Evolutionary conservation across 73 alveolate genomes (phyloP), one percentile per base, ranked within the genome.

Genomic region (Paramecium sonneborni): DNA sequence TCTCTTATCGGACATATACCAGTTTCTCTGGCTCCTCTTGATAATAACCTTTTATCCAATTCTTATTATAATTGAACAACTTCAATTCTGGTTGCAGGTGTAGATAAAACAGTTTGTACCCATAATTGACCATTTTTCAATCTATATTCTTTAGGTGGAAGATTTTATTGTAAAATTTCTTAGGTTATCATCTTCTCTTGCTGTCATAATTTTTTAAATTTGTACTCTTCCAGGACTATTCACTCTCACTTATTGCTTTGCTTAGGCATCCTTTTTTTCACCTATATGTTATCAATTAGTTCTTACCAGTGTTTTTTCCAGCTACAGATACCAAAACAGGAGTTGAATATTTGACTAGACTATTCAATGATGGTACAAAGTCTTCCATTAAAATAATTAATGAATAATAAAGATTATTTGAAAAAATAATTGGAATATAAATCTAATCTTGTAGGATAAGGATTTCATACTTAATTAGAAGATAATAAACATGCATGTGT

Each of bases 1-100:
- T 96, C 98, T 93, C 98, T 93, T 15, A 96, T 95, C 1, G 98
- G 97, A 85, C 98, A 96, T 9, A 96, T 96, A 39, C 97, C 98
- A 32, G 97, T 94, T 32, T 95, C 98, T 67, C 98, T 92, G 21
- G 98, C 96, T 55, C 93, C 68, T 74, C 97, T 93, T 55, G 88
- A 87, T 30, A 85, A 44, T 20, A 93, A 92, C 56, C 92, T 85
- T 34, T 94, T 92, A 79, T 93, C 96, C 34, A 95, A 87, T 57
- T 94, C 96, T 32, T 95, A 94, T 92, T 95, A 85, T 37, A 95
- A 93, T 48, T 95, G 86, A 67, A 95, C 93, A 30, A 95, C 98
- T 76, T 95, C 97, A 28, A 93, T 88, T 68, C 97, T 69, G 5
- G 98, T 95, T 1, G 98, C 98, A n/a, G 98, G 97, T 15, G 96